phyloP scores from a whole-genome alignment of 805 yeast genomes.

The Candida ponderosae region DNA sequence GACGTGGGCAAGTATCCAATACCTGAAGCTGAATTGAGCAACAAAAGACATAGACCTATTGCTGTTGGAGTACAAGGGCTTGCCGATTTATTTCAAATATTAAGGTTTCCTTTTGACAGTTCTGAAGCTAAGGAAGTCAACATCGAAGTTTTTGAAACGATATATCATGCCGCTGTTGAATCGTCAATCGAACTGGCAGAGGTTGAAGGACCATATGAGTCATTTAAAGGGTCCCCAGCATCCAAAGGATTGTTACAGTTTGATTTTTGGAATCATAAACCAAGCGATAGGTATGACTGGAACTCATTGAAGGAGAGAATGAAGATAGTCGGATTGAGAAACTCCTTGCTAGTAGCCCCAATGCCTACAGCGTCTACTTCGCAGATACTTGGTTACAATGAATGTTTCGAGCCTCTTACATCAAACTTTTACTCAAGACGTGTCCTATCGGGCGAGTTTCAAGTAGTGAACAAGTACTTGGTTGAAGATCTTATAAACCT shows the following conservation, averaged over 20 bases:
- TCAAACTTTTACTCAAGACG: constrained; percentile 88
- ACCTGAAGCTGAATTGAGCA: constrained; percentile 64
- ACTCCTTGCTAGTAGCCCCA: constrained; percentile 84
- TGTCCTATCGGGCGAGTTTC: constrained; percentile 90
- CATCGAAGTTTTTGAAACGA: constrained; percentile 86
- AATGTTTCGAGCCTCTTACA: constrained; percentile 94
- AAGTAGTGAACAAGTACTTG: constrained; percentile 82
- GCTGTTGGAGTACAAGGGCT: constrained; percentile 99
- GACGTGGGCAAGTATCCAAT: constrained; percentile 86
- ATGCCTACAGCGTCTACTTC: constrained; percentile 99
- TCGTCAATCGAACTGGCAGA: constrained; percentile 77
- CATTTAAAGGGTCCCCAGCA: constrained; percentile 83
- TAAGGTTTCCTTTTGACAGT: constrained; percentile 84
- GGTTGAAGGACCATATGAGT: constrained; percentile 58
- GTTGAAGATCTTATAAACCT: constrained; percentile 73
- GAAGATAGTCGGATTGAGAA: constrained; percentile 63
- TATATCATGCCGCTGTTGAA: constrained; percentile 89
- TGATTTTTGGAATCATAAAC: constrained; percentile 80
- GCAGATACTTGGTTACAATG: constrained; percentile 87
- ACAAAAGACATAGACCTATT: constrained; percentile 81
- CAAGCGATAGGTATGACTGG: constrained; percentile 88
- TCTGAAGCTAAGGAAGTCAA: constrained; percentile 68
- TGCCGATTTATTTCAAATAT: constrained; percentile 77
- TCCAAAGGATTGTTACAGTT: constrained; percentile 79
- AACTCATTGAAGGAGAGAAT: constrained; percentile 54